Conservation (phyloP, 225 moss, liverwort and hornwort species). For the Asterella californica region DNA sequence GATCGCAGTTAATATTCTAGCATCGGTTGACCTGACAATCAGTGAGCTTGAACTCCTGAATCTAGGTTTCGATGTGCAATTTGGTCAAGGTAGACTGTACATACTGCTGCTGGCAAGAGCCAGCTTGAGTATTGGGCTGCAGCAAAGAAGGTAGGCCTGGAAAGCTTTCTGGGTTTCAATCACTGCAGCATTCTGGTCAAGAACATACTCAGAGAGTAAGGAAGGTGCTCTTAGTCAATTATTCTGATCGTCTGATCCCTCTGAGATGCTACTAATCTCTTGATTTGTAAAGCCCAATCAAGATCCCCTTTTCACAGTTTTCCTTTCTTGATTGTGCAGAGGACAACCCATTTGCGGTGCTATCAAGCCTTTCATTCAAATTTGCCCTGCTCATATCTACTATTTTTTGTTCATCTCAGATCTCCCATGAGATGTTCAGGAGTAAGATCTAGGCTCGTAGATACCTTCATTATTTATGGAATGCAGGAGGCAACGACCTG, state of each 20-base stretch:
- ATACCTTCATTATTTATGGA: conserved; percentile 24
- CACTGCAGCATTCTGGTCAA: conserved; percentile 31
- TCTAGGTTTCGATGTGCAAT: conserved; percentile 21
- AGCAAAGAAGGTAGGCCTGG: conserved; percentile 39
- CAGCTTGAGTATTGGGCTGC: conserved; percentile 33
- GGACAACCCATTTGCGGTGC: conserved; percentile 43
- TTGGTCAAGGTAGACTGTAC: conserved; percentile 30
- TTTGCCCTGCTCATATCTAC: conserved; percentile 38
- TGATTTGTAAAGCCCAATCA: conserved; percentile 37
- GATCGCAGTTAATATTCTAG: conserved; percentile 20
- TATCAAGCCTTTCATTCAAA: conserved; percentile 40
- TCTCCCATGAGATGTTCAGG: conserved; percentile 36
- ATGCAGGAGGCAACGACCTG: conserved; percentile 27
- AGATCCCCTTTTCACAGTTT: conserved; percentile 44
- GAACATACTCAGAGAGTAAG: conserved; percentile 30
- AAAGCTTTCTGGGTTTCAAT: conserved; percentile 34
- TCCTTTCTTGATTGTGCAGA: conserved; percentile 53
- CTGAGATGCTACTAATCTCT: conserved; percentile 34
- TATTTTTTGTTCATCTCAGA: conserved; percentile 40
- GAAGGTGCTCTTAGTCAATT: conserved; percentile 30
- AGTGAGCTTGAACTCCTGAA: conserved; percentile 32
- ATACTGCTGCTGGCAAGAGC: conserved; percentile 21
- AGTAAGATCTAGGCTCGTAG: conserved; percentile 36
- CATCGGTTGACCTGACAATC: conserved; percentile 22
- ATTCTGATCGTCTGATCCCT: conserved; percentile 28